Evolutionary conservation across 169 alveolate species (phyloP), one percentile per base, ranked within the genome.

Genomic region (Prorocentrum cordatum): DNA sequence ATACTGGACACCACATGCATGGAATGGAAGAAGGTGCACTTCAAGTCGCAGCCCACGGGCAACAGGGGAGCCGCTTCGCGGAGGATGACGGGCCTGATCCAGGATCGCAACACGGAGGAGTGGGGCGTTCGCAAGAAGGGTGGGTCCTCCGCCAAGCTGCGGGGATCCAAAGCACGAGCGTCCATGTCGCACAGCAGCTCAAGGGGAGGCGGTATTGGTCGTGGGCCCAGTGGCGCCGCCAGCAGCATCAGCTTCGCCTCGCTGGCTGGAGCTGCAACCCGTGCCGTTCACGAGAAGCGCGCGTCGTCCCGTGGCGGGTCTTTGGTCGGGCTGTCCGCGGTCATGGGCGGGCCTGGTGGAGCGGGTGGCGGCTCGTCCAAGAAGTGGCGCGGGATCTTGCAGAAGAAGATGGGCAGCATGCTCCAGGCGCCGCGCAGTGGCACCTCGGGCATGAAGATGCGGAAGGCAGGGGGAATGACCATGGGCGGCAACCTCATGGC

Each of bases 11-110:
- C 85, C 29, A 35, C 83, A 22, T 67, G 85, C 66, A 71, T 26
- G 39, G 92, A 89, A 42, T 89, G 92, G 92, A 89, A 89, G 91
- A 26, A 82, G 20, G 80, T 62, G 68, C 80, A 64, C 31, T 71
- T 71, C 83, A 22, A 9, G 66, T 9, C 14, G 14, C n/a, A n/a
- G n/a, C n/a, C n/a, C 50, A 14, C 22, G 7, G 50, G 22, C 50
- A 9, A 39, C 50, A 39, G 50, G 50, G 50, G 22, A 39, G 22
- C 14, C 50, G 14, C 50, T 39, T 7, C 50, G 22, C 50, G 14
- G 22, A 9, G 50, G 22, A 14, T 39, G 50, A 39, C 22, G 7
- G 50, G 22, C 50, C 61, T 89, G 38, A 89, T 89, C 67, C 83
- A 83, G 80, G 88, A 77, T 35, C 36, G 42, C 50, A 35, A 35